phyloP scores from a whole-genome alignment of 139 green algal genomes.

The Coelastrella sp. region DNA sequence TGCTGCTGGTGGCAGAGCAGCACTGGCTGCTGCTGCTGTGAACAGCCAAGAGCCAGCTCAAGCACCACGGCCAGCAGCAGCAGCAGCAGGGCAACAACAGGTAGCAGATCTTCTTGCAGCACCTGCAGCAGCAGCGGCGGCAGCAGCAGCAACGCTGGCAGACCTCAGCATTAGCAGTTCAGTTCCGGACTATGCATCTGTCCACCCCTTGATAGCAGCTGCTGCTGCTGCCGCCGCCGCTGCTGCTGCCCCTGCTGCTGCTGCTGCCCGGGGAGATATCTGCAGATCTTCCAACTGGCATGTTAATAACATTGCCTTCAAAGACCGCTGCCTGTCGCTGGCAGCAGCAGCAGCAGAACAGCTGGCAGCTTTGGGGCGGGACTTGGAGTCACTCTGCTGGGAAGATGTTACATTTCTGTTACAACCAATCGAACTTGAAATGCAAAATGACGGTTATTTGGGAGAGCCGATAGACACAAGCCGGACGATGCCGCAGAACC shows the following conservation, averaged over 20 bases:
- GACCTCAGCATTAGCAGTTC: neutral
- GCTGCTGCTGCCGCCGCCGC: neutral
- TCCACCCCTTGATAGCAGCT: neutral
- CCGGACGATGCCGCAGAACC: neutral
- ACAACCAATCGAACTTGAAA: neutral
- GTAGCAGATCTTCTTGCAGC: neutral
- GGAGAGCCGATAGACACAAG: neutral
- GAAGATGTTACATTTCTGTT: neutral
- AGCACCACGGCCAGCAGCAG: neutral
- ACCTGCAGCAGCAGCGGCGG: neutral
- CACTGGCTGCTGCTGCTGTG: neutral
- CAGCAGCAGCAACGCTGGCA: neutral
- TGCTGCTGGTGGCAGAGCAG: conserved; percentile 14
- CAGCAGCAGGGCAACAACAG: neutral
- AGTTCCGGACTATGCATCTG: neutral
- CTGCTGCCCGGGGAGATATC: neutral
- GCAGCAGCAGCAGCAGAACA: neutral
- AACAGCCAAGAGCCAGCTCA: neutral
- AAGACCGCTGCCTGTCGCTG: neutral
- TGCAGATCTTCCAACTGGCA: neutral
- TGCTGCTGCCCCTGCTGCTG: neutral
- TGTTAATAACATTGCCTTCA: neutral
- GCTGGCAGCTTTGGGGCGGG: neutral
- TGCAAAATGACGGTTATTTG: neutral
- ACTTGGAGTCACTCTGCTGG: neutral